phyloP scores from a whole-genome alignment of 2,329 filamentous ascomycete genomes.

The Mycosphaerella arachidis region DNA sequence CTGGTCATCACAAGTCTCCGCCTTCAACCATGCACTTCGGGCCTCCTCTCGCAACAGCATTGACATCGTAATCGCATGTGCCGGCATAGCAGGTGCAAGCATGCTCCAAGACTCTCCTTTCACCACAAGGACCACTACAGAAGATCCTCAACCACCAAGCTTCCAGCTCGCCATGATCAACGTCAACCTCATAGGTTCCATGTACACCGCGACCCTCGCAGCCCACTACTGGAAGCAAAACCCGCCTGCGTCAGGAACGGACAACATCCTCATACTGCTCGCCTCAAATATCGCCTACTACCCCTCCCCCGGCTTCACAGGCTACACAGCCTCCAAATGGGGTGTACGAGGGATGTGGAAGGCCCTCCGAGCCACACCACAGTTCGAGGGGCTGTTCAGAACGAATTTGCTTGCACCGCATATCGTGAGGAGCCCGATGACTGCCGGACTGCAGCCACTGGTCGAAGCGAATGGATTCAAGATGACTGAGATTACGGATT shows the following conservation, averaged over 20 bases:
- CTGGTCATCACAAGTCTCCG: slow-evolving; percentile 27
- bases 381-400: background rate
- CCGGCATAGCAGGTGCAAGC: slow-evolving; percentile 19
- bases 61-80: slow-evolving; percentile 30
- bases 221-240: slow-evolving; percentile 7
- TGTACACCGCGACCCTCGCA: slow-evolving; percentile 11
- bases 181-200: slow-evolving; percentile 8
- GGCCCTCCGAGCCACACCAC: background rate
- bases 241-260: background rate
- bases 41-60: slow-evolving; percentile 23
- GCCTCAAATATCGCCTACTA: slow-evolving; percentile 8
- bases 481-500: slow-evolving; percentile 7
- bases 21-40: slow-evolving; percentile 29
- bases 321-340: slow-evolving; percentile 10
- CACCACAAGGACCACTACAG: background rate
- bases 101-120: slow-evolving; percentile 6
- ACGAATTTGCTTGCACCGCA: slow-evolving; percentile 12
- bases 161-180: slow-evolving; percentile 6
- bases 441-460: slow-evolving; percentile 7
- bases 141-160: background rate
- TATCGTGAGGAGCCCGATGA: slow-evolving; percentile 12
- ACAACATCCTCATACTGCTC: slow-evolving; percentile 9
- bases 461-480: slow-evolving; percentile 5
- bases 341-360: slow-evolving; percentile 11
- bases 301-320: slow-evolving; percentile 2